Evolutionary conservation across 2,329 filamentous ascomycete genomes (phyloP).

Genomic region (Aspergillus pseudoviridinutans): DNA sequence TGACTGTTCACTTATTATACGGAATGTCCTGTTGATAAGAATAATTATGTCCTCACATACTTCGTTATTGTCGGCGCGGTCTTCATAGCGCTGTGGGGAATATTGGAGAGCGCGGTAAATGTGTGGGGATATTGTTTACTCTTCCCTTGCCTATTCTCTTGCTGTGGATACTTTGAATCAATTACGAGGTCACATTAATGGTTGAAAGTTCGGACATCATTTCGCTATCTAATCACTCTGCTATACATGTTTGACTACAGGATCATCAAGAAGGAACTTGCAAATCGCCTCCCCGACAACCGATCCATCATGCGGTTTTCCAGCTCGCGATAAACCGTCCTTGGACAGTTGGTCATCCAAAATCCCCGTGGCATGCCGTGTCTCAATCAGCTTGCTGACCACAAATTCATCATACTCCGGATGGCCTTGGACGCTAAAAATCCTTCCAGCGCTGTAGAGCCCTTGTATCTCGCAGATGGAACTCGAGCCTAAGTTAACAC

Average conservation of each 20-base stretch:
- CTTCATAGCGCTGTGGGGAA: not conserved
- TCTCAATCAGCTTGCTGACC: slow-evolving; percentile 33
- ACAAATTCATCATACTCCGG: slow-evolving; percentile 42
- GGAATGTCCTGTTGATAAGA: not conserved
- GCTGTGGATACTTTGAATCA: not conserved
- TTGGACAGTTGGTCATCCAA: slow-evolving; percentile 21
- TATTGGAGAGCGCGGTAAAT: not conserved
- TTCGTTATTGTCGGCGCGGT: not conserved
- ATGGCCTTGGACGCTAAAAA: slow-evolving; percentile 48
- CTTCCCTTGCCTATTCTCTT: not conserved
- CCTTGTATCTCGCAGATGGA: slow-evolving; percentile 42
- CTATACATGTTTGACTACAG: not conserved
- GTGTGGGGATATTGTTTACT: not conserved
- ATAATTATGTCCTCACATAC: not conserved
- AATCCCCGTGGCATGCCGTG: slow-evolving; percentile 17
- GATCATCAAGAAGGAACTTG: slow-evolving; percentile 13
- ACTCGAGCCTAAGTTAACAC: slow-evolving; percentile 42
- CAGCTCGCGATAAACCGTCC: slow-evolving; percentile 15
- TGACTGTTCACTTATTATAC: not conserved
- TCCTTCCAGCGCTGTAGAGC: slow-evolving; percentile 38
- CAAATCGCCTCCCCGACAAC: slow-evolving; percentile 16
- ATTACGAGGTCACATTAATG: not conserved
- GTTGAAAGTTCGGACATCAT: no score
- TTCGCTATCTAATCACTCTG: not conserved
- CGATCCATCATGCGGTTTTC: slow-evolving; percentile 20